Base-by-base conservation (phyloP, 2,329 filamentous ascomycete species). In the Lecanicillium sp. region DNA sequence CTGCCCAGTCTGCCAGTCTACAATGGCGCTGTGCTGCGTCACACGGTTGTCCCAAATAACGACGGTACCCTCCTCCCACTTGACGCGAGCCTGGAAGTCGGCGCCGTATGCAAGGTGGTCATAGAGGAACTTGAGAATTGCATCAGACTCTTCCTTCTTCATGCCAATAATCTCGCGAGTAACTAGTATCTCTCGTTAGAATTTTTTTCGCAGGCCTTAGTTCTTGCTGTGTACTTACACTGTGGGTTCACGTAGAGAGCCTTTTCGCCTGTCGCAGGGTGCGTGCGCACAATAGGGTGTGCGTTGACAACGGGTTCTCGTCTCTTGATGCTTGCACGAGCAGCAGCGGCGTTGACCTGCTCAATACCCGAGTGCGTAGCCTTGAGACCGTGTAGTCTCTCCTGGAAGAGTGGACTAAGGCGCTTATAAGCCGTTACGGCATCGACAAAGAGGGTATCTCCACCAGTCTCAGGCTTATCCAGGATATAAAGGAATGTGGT, bases 401-500 rank as follows among this genome's bases (percentile, higher is more conserved):
- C 76, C 50, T 75, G 75, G 66, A 92, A 88, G 36, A 76, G 75
- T 1, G 83, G 82, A 44, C 79, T 85, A 3, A 94, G 70, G 7
- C 86, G 72, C 45, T 77, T 73, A 57, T 94, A 94, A 2, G 87
- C 87, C 56, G 81, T 81, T 1, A 69, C 84, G 53, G 81, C 76
- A 54, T 88, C 81, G 27, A 70, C 76, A 52, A 92, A 92, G 4
- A 89, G 62, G 0, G 87, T 92, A 56, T 92, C 85, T 29, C 86
- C 87, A 22, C 86, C 86, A 1, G 75, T 78, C 30, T 72, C 66
- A 2, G 86, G 86, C 18, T 76, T 79, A 53, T 92, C 86, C 9
- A 94, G 71, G 35, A 86, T 69, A 55, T 89, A 90, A 31, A 94
- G 60, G 62, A 92, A 90, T 0, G 87, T 90, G 0, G 85, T 90